Conservation (phyloP, 176 grass and related monocot genomes). For the Oryza longistaminata region DNA sequence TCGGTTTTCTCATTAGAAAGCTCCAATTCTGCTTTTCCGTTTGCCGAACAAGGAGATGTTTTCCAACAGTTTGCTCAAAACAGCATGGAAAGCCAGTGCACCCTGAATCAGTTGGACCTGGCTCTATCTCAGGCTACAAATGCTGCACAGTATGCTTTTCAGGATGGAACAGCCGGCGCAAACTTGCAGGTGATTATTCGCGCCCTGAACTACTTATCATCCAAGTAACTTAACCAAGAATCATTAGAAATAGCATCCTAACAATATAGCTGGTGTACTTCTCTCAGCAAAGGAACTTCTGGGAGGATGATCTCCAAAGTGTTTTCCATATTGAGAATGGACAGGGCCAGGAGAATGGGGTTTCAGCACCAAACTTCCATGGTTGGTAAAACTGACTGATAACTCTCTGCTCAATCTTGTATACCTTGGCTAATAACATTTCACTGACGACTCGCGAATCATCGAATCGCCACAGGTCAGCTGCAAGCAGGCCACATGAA, state of each 20-base stretch:
- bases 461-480: constrained; percentile 20
- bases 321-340: constrained; percentile 64
- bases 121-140: constrained; percentile 45
- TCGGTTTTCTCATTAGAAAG: constrained; percentile 76
- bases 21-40: constrained; percentile 54
- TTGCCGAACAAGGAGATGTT: constrained; percentile 43
- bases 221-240: not conserved
- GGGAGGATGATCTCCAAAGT: constrained; percentile 82
- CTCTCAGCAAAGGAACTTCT: constrained; percentile 74
- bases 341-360: constrained; percentile 44
- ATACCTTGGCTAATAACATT: not conserved
- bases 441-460: not conserved
- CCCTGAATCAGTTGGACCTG: constrained; percentile 50
- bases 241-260: not conserved
- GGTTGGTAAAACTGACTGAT: constrained; percentile 20
- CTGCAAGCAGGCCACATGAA: constrained; percentile 50
- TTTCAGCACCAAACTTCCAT: constrained; percentile 60
- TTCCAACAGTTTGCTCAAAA: constrained; percentile 38
- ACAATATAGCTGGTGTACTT: not conserved
- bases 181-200: constrained; percentile 76
- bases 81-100: constrained; percentile 46
- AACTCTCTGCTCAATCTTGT: not conserved
- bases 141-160: constrained; percentile 36
- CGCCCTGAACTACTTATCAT: not conserved
- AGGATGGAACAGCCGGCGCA: constrained; percentile 52